phyloP scores from a whole-genome alignment of 2,329 filamentous ascomycete species.

The Malbranchea cinnamomea region DNA sequence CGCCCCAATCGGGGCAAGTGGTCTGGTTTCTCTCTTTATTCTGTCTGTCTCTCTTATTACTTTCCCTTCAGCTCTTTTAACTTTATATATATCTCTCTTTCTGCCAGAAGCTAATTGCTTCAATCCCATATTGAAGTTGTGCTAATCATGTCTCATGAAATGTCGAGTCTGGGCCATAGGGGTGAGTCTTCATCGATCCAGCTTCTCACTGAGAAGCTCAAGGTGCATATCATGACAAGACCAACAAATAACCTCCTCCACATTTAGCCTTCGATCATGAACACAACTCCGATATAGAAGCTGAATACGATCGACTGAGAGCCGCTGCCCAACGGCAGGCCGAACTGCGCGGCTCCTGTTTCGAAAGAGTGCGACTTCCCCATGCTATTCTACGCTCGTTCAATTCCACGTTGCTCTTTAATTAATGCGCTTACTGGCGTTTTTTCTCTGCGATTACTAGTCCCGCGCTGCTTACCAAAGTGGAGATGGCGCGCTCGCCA shows the following conservation, averaged over 20 bases:
- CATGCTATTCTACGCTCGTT: background rate
- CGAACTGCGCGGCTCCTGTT: slow-evolving; percentile 60
- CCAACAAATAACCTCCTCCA: too few relatives aligned
- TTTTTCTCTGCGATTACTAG: slow-evolving; percentile 25
- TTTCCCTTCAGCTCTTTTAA: too few relatives aligned
- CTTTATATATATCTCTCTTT: too few relatives aligned
- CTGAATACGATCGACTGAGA: slow-evolving; percentile 83
- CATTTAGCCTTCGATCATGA: slow-evolving; percentile 58
- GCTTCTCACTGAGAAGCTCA: background rate
- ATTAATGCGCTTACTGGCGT: background rate
- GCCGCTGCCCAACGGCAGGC: slow-evolving; percentile 70
- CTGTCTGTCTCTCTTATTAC: too few relatives aligned
- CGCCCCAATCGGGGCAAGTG: too few relatives aligned
- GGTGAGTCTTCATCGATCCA: slow-evolving; percentile 15
- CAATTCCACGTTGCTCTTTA: slow-evolving; percentile 6
- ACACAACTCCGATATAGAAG: slow-evolving; percentile 53
- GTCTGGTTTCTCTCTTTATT: too few relatives aligned
- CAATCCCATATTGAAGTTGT: background rate
- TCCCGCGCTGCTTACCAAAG: slow-evolving; percentile 64
- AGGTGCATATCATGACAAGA: slow-evolving; percentile 2
- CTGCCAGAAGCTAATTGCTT: background rate
- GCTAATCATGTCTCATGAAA: slow-evolving; percentile 25
- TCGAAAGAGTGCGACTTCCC: slow-evolving; percentile 44
- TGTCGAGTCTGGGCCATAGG: slow-evolving; percentile 27
- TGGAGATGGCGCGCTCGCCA: slow-evolving; percentile 72